Evolutionary conservation across 2,329 filamentous ascomycete genomes (phyloP).

Genomic region (Phoma sp.): DNA sequence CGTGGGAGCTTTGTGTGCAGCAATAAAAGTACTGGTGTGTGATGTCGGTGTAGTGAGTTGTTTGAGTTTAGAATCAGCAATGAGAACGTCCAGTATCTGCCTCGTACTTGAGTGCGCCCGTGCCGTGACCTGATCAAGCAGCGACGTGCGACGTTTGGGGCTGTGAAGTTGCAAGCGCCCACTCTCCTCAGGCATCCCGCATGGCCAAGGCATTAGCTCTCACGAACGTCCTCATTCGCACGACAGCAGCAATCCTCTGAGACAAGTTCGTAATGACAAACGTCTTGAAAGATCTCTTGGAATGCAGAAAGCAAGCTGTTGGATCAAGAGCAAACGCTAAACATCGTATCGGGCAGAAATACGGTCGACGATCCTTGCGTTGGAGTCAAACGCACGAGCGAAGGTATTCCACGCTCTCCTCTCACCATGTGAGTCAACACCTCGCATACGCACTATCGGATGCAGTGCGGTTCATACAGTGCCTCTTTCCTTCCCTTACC

Average conservation of each 20-base stretch:
- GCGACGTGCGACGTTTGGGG: conserved; percentile 6
- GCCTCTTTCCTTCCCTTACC: too few species aligned
- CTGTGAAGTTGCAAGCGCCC: background rate
- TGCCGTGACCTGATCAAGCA: conserved; percentile 1
- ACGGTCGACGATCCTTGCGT: too few species aligned
- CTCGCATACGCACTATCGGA: too few species aligned
- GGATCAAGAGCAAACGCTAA: too few species aligned
- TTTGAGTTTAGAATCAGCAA: background rate
- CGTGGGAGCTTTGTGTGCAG: background rate
- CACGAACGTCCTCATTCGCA: background rate
- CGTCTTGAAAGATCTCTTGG: too few species aligned
- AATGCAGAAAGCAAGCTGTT: too few species aligned
- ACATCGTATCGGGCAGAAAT: too few species aligned
- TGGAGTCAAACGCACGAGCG: too few species aligned
- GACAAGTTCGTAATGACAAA: background rate
- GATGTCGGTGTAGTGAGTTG: background rate
- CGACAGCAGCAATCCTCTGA: background rate
- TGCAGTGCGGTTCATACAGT: too few species aligned
- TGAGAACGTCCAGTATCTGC: background rate
- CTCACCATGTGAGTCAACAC: too few species aligned
- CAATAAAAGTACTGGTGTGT: background rate
- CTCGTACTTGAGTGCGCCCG: conserved; percentile 3
- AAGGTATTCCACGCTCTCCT: too few species aligned
- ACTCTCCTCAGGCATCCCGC: conserved; percentile 3
- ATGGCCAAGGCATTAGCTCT: conserved; percentile 2